Evolutionary conservation across 2,329 filamentous ascomycete species (phyloP).

Genomic region (Xylariales sp.): DNA sequence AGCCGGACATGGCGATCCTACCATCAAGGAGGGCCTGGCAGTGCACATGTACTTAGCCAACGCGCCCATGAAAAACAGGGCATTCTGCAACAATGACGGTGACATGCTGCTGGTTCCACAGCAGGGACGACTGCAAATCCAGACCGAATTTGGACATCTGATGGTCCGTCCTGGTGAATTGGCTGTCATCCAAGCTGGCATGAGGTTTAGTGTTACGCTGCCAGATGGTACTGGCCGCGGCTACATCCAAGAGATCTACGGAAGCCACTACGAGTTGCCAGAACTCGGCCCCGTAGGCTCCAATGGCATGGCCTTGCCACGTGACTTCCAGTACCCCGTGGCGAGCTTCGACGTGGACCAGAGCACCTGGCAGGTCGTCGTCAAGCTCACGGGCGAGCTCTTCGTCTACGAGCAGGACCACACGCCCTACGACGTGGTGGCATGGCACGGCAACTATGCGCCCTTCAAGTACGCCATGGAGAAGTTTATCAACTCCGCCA

Average conservation of each 20-base stretch:
- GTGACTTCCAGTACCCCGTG: constrained; percentile 52
- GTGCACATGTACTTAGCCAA: constrained; percentile 4
- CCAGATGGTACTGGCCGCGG: constrained; percentile 22
- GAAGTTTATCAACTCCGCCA: constrained; percentile 48
- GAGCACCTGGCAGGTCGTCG: neutral
- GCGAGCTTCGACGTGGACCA: constrained; percentile 38
- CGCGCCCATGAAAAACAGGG: constrained; percentile 40
- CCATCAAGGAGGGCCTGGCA: constrained; percentile 1
- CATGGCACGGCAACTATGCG: constrained; percentile 59
- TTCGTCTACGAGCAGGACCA: constrained; percentile 52
- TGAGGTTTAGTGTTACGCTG: constrained; percentile 31
- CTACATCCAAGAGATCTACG: constrained; percentile 52
- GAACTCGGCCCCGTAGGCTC: constrained; percentile 50
- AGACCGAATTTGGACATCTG: constrained; percentile 51
- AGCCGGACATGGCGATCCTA: constrained; percentile 1
- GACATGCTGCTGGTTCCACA: constrained; percentile 57
- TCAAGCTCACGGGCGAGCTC: constrained; percentile 51
- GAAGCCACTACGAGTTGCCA: constrained; percentile 47
- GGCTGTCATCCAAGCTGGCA: constrained; percentile 51
- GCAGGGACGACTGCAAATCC: constrained; percentile 52
- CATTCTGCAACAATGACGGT: constrained; percentile 62
- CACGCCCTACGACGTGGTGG: constrained; percentile 58
- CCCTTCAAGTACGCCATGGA: constrained; percentile 42
- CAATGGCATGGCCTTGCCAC: constrained; percentile 48
- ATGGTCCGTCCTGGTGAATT: constrained; percentile 55